Conservation (phyloP, 805 yeast genomes). For the Suhomyces sp. region DNA sequence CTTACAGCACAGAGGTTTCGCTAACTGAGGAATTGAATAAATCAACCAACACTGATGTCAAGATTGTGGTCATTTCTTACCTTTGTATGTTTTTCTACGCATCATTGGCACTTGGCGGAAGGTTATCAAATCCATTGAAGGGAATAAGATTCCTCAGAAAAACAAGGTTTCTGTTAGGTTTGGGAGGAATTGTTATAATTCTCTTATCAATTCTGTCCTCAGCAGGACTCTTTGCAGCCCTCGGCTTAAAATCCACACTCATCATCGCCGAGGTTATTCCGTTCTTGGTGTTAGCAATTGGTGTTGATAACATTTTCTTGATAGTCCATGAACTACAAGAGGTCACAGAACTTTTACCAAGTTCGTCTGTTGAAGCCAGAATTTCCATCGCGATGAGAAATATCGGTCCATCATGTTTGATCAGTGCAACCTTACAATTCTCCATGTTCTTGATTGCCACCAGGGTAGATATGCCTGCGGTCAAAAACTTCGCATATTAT, state of each 20-base stretch:
- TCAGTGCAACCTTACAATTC: slow-evolving; percentile 77
- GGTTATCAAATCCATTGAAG: slow-evolving; percentile 37
- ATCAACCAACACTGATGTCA: slow-evolving; percentile 75
- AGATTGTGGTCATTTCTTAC: slow-evolving; percentile 72
- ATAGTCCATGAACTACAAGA: slow-evolving; percentile 75
- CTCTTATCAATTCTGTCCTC: slow-evolving; percentile 77
- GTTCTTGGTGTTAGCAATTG: slow-evolving; percentile 86
- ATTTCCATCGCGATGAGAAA: slow-evolving; percentile 64
- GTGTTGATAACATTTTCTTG: slow-evolving; percentile 92
- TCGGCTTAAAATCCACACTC: slow-evolving; percentile 83
- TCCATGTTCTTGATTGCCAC: slow-evolving; percentile 78
- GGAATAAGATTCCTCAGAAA: slow-evolving; percentile 34
- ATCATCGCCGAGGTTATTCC: slow-evolving; percentile 97
- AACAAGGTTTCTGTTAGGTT: slow-evolving; percentile 74
- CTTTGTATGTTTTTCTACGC: slow-evolving; percentile 86
- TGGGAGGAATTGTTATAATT: slow-evolving; percentile 82
- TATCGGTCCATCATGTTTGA: slow-evolving; percentile 84
- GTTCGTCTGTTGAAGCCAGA: slow-evolving; percentile 49
- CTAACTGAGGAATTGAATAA: slow-evolving; percentile 80
- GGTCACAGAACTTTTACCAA: slow-evolving; percentile 46
- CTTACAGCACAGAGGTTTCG: slow-evolving; percentile 81
- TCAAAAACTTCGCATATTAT: slow-evolving; percentile 85
- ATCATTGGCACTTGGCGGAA: slow-evolving; percentile 72
- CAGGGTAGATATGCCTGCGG: slow-evolving; percentile 92
- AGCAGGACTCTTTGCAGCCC: slow-evolving; percentile 71